phyloP scores from a whole-genome alignment of 2,329 filamentous ascomycete species.

The Fusarium napiforme region DNA sequence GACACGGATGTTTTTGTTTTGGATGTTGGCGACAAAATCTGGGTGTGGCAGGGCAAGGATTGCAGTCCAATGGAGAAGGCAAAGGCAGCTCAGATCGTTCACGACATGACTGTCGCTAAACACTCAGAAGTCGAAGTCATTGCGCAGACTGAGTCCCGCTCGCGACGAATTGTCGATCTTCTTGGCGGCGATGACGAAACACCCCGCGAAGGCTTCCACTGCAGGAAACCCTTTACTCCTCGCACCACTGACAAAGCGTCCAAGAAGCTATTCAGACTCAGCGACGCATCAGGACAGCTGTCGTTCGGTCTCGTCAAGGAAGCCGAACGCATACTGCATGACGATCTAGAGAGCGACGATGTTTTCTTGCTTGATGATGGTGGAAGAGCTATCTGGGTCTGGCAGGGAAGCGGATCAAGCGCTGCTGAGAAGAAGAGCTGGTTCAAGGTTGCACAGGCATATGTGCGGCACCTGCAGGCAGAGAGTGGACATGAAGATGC shows the following conservation, averaged over 20 bases:
- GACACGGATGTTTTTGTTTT: conserved; percentile 74
- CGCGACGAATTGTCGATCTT: conserved; percentile 65
- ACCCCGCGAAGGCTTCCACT: conserved; percentile 53
- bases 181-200: conserved; percentile 61
- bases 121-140: conserved; percentile 73
- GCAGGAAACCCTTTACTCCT: conserved; percentile 53
- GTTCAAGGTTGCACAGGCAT: conserved; percentile 68
- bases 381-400: conserved; percentile 71
- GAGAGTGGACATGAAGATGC: conserved; percentile 48
- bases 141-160: conserved; percentile 67
- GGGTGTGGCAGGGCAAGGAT: conserved; percentile 74
- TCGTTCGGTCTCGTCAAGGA: conserved; percentile 69
- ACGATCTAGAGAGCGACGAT: conserved; percentile 67
- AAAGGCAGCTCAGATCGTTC: conserved; percentile 74
- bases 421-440: conserved; percentile 68
- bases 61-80: conserved; percentile 77
- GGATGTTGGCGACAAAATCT: conserved; percentile 72
- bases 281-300: conserved; percentile 68
- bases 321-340: conserved; percentile 54
- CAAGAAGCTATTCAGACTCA: conserved; percentile 69
- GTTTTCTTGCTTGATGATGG: conserved; percentile 71
- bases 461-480: conserved; percentile 57
- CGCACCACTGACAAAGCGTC: conserved; percentile 33
- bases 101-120: conserved; percentile 72
- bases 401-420: conserved; percentile 71